Evolutionary conservation across 148 eudicot species (phyloP).

Genomic region (Vaccinium darrowii): DNA sequence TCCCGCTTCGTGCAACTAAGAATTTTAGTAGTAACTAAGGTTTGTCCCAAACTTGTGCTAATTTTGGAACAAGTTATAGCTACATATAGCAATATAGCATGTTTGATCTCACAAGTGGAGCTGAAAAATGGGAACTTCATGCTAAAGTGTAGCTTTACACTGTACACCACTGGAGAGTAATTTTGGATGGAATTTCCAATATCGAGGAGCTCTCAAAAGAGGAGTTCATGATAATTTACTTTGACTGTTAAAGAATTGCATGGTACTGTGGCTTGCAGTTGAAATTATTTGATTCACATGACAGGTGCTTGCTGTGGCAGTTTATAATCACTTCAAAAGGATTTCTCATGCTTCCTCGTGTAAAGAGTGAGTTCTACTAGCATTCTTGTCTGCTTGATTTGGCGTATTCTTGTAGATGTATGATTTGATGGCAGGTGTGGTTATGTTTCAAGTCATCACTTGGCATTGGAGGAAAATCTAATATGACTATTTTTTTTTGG

Average conservation of each 20-base stretch:
- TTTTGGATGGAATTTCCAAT: background rate
- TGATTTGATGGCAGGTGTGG: background rate
- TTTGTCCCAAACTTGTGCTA: background rate
- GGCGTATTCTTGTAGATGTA: constrained; percentile 8
- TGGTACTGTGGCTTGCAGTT: background rate
- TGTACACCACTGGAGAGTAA: background rate
- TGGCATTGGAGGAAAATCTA: background rate
- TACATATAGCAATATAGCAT: background rate
- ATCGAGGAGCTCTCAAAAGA: background rate
- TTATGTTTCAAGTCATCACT: constrained; percentile 1
- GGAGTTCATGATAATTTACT: background rate
- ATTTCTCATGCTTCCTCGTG: constrained; percentile 34
- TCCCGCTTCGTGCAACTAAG: background rate
- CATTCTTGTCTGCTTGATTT: constrained; percentile 6
- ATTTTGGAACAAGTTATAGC: background rate
- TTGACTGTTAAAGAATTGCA: background rate
- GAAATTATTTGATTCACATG: constrained; percentile 13
- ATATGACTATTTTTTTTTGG: background rate
- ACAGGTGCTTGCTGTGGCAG: constrained; percentile 36
- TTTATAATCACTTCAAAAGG: constrained; percentile 44
- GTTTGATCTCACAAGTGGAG: background rate
- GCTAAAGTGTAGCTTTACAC: background rate
- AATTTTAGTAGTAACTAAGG: background rate
- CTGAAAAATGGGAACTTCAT: background rate
- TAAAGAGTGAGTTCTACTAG: constrained; percentile 35